Evolutionary conservation across 148 eudicot species (phyloP).

Genomic region (Rhododendron simsii): DNA sequence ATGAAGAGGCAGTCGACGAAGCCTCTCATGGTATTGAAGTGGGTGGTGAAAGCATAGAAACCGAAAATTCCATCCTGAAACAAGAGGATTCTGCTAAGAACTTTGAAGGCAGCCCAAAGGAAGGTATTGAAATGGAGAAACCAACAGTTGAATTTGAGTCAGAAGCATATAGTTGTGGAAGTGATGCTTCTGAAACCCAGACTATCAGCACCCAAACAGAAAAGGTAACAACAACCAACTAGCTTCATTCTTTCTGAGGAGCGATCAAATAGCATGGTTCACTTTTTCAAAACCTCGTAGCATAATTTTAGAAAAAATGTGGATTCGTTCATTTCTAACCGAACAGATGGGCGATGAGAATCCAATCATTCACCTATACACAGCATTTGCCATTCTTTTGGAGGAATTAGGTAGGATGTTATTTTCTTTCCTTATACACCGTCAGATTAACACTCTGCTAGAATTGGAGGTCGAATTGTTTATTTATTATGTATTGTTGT

Average conservation of each 20-base stretch:
- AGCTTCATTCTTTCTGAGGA: not conserved
- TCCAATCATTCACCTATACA: not conserved
- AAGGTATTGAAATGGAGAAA: conserved; percentile 11
- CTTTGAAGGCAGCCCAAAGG: conserved; percentile 3
- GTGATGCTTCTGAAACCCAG: not conserved
- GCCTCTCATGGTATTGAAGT: not conserved
- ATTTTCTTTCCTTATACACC: not conserved
- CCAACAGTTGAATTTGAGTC: not conserved
- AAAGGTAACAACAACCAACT: conserved; percentile 8
- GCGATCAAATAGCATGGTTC: not conserved
- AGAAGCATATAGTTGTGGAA: conserved; percentile 4
- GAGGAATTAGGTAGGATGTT: not conserved
- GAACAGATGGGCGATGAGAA: not conserved
- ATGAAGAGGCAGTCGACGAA: conserved; percentile 1
- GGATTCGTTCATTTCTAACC: not conserved
- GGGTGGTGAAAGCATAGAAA: not conserved
- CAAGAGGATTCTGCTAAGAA: not conserved
- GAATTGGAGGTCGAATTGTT: not conserved
- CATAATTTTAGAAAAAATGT: not conserved
- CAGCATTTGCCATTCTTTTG: not conserved
- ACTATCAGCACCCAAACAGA: not conserved
- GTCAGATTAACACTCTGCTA: not conserved
- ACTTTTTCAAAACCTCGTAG: not conserved
- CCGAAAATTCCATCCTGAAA: not conserved
- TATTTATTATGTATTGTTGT: not conserved